These are phyloP conservation scores for Filobasidium wieringae DNA, from an alignment of 768 basidiomycete species.

Conservation along the genomic window DNA sequence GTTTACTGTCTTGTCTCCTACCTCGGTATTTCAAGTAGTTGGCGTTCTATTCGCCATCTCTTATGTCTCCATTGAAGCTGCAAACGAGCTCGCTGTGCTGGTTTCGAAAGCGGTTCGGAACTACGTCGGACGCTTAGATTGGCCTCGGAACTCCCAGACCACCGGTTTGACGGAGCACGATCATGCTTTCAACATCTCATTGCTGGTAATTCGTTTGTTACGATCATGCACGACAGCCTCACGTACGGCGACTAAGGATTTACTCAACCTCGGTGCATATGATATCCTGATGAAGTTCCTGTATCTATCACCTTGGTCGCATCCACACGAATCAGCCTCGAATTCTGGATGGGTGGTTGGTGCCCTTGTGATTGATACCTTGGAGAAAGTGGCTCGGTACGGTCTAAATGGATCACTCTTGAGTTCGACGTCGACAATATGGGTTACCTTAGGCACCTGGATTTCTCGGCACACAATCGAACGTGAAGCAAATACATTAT, in stretches of 20 bases:
- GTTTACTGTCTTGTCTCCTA: constrained; percentile 17
- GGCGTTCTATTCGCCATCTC: constrained; percentile 20
- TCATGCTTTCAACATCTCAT: background rate
- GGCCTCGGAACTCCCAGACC: constrained; percentile 5
- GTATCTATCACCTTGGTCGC: constrained; percentile 46
- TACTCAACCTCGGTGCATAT: constrained; percentile 45
- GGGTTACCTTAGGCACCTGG: constrained; percentile 4
- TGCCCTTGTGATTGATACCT: constrained; percentile 52
- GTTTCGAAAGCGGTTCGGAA: background rate
- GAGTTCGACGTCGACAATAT: background rate
- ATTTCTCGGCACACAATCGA: too few species aligned
- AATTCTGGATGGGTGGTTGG: constrained; percentile 42
- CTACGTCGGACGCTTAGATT: constrained; percentile 11
- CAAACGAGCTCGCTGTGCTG: constrained; percentile 1
- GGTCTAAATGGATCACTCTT: constrained; percentile 53
- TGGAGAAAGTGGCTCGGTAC: constrained; percentile 57
- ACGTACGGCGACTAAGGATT: constrained; percentile 55
- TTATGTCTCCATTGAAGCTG: constrained; percentile 12
- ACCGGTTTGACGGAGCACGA: background rate
- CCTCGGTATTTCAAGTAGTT: constrained; percentile 24
- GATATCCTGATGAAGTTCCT: constrained; percentile 65
- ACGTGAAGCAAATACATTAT: background rate
- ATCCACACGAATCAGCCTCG: too few species aligned
- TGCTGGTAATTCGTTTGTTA: background rate
- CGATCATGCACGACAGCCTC: constrained; percentile 38